Percentiles rank a stretch among this genome's conserved stretches.
These are phyloP conservation scores for Rhynchospora pubera DNA, from an alignment of 176 grass and related monocot genomes.

Conservation along the genomic window DNA sequence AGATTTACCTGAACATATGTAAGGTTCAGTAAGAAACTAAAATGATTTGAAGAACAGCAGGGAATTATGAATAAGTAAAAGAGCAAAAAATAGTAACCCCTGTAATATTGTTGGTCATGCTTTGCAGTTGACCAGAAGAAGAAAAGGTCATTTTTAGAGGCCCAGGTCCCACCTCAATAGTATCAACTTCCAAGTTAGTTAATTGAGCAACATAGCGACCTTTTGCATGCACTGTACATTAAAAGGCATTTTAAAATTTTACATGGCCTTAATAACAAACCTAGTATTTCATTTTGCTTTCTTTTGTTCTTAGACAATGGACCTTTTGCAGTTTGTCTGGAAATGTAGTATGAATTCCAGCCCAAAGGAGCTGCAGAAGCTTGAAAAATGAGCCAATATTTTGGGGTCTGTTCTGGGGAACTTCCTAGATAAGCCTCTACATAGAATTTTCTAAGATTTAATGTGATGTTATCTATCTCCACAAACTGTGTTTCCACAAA, in stretches of 20 bases:
- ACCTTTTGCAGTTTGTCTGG: constrained; percentile 43
- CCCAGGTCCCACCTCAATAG: constrained; percentile 70
- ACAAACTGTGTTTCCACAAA: constrained; percentile 60
- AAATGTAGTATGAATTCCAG: constrained; percentile 86
- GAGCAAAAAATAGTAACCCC: constrained; percentile 43
- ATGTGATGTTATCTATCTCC: constrained; percentile 58
- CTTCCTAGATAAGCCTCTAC: constrained; percentile 82
- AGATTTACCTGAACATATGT: constrained; percentile 54
- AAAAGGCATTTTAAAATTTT: background rate
- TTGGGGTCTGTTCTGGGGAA: constrained; percentile 37
- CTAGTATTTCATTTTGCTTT: background rate
- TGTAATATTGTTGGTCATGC: constrained; percentile 53
- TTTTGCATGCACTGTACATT: constrained; percentile 25
- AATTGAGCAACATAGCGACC: constrained; percentile 15
- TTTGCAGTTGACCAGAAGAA: constrained; percentile 57
- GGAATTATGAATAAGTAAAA: background rate
- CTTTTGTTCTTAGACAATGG: background rate
- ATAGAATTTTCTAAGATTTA: constrained; percentile 65
- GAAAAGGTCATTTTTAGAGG: constrained; percentile 81
- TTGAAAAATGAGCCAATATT: constrained; percentile 85
- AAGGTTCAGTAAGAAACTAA: constrained; percentile 2
- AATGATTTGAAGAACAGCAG: background rate
- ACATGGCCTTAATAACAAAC: background rate
- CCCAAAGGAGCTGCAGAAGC: constrained; percentile 74
- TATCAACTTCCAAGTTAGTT: constrained; percentile 41